Evolutionary conservation across 1,284 basidiomycete genomes (phyloP).

Genomic region (Cutaneotrichosporon sp.): DNA sequence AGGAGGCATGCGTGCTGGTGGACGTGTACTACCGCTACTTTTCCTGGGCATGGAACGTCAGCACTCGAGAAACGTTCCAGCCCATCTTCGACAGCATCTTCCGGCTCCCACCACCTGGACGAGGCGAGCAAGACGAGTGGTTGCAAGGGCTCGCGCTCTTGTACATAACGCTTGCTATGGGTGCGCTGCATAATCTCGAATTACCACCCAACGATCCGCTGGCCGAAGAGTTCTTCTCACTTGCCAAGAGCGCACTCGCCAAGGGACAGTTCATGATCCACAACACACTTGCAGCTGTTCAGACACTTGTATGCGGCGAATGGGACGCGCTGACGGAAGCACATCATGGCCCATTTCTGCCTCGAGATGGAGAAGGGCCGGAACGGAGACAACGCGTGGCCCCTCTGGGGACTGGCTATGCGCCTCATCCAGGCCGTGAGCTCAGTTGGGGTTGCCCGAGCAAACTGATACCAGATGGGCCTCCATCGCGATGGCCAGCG

Average conservation of each 20-base stretch:
- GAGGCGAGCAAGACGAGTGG: slow-evolving; percentile 6
- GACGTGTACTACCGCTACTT: slow-evolving; percentile 37
- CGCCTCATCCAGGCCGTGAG: slow-evolving; percentile 38
- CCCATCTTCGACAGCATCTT: slow-evolving; percentile 29
- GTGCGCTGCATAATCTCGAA: slow-evolving; percentile 40
- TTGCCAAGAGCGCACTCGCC: slow-evolving; percentile 33
- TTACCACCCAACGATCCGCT: slow-evolving; percentile 36
- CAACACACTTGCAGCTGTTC: slow-evolving; percentile 38
- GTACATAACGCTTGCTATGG: slow-evolving; percentile 38
- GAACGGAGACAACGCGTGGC: slow-evolving; percentile 45
- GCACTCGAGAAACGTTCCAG: slow-evolving; percentile 28
- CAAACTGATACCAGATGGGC: slow-evolving; percentile 36
- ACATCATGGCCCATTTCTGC: slow-evolving; percentile 34
- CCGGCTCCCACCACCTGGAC: neutral
- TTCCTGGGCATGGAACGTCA: slow-evolving; percentile 32
- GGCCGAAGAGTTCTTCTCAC: slow-evolving; percentile 34
- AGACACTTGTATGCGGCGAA: slow-evolving; percentile 29
- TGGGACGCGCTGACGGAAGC: slow-evolving; percentile 15
- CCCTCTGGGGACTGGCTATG: slow-evolving; percentile 44
- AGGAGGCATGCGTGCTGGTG: slow-evolving; percentile 32
- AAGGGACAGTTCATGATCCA: slow-evolving; percentile 39
- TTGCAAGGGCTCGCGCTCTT: slow-evolving; percentile 37
- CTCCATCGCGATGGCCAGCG: slow-evolving; percentile 41
- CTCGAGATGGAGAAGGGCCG: slow-evolving; percentile 38
- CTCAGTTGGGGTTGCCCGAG: neutral